Conservation (phyloP, 2,329 filamentous ascomycete species). For the Trichothecium roseum region DNA sequence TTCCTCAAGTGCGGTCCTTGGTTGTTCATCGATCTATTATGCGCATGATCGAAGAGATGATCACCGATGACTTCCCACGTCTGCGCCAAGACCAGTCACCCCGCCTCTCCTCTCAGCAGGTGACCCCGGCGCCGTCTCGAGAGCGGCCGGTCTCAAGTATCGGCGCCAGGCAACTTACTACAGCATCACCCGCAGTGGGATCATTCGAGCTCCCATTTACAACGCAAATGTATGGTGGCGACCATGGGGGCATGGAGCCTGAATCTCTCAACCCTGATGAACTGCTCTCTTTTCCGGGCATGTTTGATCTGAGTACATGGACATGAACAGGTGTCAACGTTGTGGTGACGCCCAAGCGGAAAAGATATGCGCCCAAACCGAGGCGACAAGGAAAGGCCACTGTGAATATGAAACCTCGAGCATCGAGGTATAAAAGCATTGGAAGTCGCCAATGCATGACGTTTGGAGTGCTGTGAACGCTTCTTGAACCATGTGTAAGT, state of each 20-base stretch:
- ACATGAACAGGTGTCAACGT: no score
- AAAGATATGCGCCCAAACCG: no score
- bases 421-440: no score
- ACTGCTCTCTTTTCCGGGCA: conserved; percentile 6
- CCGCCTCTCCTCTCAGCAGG: neutral
- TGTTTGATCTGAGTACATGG: conserved; percentile 6
- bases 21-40: conserved; percentile 5
- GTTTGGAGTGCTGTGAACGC: no score
- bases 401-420: no score
- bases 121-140: neutral
- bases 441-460: no score
- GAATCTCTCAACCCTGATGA: conserved; percentile 4
- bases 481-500: no score
- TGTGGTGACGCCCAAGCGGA: no score
- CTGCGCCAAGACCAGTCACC: conserved; percentile 3
- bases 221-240: conserved; percentile 2
- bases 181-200: conserved; percentile 1
- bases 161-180: neutral
- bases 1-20: conserved; percentile 6
- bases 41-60: conserved; percentile 8
- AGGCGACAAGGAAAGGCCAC: no score
- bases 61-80: conserved; percentile 6
- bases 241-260: neutral
- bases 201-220: conserved; percentile 6
- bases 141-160: neutral